phyloP scores from a whole-genome alignment of 2,329 filamentous ascomycete species.

The Nannizziopsis arthrosporioides region DNA sequence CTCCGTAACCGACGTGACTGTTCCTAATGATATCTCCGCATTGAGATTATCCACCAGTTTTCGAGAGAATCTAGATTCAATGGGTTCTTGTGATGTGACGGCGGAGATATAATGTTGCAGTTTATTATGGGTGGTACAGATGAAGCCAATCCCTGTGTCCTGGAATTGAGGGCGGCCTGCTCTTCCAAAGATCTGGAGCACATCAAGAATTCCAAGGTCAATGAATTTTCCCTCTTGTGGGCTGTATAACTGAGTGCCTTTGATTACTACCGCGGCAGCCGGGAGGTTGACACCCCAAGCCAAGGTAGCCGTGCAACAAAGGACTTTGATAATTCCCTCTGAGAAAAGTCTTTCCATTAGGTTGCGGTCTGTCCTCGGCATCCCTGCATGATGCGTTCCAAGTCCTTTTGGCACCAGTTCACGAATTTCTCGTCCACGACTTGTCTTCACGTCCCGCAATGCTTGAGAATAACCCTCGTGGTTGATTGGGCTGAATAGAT shows the following conservation, averaged over 20 bases:
- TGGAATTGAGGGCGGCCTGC: conserved; percentile 96
- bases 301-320: conserved; percentile 94
- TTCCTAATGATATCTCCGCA: conserved; percentile 84
- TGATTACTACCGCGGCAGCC: conserved; percentile 92
- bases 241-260: conserved; percentile 94
- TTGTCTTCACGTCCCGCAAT: conserved; percentile 71
- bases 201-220: conserved; percentile 89
- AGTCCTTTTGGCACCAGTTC: conserved; percentile 84
- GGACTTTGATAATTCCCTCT: conserved; percentile 86
- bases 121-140: conserved; percentile 92
- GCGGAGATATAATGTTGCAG: conserved; percentile 81
- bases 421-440: conserved; percentile 72
- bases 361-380: conserved; percentile 88
- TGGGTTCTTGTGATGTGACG: conserved; percentile 90
- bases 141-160: conserved; percentile 95
- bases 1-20: conserved; percentile 86
- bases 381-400: conserved; percentile 91
- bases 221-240: conserved; percentile 94
- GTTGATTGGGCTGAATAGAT: conserved; percentile 68
- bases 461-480: conserved; percentile 74
- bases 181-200: conserved; percentile 95
- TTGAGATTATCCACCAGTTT: conserved; percentile 95
- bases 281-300: conserved; percentile 99
- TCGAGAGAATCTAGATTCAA: conserved; percentile 89
- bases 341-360: conserved; percentile 87